Evolutionary conservation across 192 early-diverging fungal species (phyloP).

Genomic region (Gryganskiella cystojenkinii): DNA sequence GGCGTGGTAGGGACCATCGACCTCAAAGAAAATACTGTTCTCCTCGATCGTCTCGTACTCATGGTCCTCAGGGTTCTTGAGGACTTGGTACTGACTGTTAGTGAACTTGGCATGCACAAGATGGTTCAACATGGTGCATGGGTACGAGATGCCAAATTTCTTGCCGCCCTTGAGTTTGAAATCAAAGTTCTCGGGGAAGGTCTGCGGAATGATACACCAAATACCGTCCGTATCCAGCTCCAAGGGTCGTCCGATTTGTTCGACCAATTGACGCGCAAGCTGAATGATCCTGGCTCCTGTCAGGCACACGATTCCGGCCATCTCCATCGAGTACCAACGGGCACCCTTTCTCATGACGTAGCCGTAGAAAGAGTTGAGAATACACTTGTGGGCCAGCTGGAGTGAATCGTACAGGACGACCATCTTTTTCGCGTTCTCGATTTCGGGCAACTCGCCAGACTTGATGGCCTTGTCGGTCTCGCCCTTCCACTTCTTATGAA

Average conservation of each 20-base stretch:
- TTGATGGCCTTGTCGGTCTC: slow-evolving; percentile 77
- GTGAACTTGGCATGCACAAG: slow-evolving; percentile 96
- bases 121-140: slow-evolving; percentile 98
- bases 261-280: slow-evolving; percentile 91
- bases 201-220: slow-evolving; percentile 95
- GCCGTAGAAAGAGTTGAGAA: slow-evolving; percentile 96
- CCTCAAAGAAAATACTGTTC: slow-evolving; percentile 99
- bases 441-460: slow-evolving; percentile 71
- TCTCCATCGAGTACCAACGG: slow-evolving; percentile 98
- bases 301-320: slow-evolving; percentile 98
- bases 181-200: slow-evolving; percentile 93
- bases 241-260: slow-evolving; percentile 92
- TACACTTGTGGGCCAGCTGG: slow-evolving; percentile 98
- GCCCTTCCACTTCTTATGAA: slow-evolving; percentile 93
- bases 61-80: slow-evolving; percentile 65
- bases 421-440: slow-evolving; percentile 90
- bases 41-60: slow-evolving; percentile 81
- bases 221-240: slow-evolving; percentile 99
- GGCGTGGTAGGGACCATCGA: slow-evolving; percentile 97
- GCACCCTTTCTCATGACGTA: slow-evolving; percentile 99
- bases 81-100: slow-evolving; percentile 96
- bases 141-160: slow-evolving; percentile 89
- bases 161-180: slow-evolving; percentile 89
- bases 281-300: slow-evolving; percentile 98
- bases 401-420: slow-evolving; percentile 97